Evolutionary conservation across 2,329 filamentous ascomycete species (phyloP).

Genomic region (Phoma sp.): DNA sequence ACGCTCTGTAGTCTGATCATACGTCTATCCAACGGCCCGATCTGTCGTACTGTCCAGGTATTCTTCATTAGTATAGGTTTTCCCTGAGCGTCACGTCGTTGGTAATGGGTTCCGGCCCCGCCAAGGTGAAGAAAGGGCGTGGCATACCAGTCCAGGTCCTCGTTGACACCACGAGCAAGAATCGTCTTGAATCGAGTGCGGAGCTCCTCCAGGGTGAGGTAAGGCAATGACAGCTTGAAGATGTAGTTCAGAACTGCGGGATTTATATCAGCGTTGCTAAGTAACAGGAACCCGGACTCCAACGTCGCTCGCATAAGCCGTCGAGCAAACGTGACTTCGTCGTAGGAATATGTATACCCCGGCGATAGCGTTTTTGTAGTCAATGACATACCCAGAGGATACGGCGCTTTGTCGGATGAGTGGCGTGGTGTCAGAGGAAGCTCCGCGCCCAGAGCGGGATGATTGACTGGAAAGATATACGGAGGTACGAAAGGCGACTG

Average conservation of each 20-base stretch:
- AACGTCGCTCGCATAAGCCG: conserved; percentile 71
- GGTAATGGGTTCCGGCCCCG: conserved; percentile 72
- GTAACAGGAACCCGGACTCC: conserved; percentile 68
- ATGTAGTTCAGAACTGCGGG: conserved; percentile 54
- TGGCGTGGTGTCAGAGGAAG: conserved; percentile 4
- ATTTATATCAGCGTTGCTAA: conserved; percentile 54
- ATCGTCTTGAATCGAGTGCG: conserved; percentile 50
- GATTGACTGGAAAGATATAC: conserved; percentile 31
- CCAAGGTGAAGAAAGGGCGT: conserved; percentile 72
- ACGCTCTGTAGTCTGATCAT: conserved; percentile 26
- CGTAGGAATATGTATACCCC: conserved; percentile 65
- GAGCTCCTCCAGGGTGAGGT: conserved; percentile 55
- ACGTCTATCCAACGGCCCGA: conserved; percentile 44
- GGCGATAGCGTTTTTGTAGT: conserved; percentile 33
- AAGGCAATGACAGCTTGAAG: conserved; percentile 74
- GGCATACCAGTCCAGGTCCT: conserved; percentile 65
- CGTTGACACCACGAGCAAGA: conserved; percentile 50
- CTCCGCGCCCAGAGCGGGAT: conserved; percentile 33
- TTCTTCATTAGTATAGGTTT: conserved; percentile 43
- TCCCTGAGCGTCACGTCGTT: conserved; percentile 48
- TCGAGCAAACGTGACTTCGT: conserved; percentile 73
- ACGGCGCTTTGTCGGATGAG: not conserved
- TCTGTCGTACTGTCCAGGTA: conserved; percentile 41
- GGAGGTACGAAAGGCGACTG: conserved; percentile 23
- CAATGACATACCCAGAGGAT: conserved; percentile 26